A percentile compares a stretch with the other conserved stretches of the same genome.
These are phyloP conservation scores for Chalara sp. DNA, from an alignment of 2,329 filamentous ascomycete species.

Conservation along the genomic window DNA sequence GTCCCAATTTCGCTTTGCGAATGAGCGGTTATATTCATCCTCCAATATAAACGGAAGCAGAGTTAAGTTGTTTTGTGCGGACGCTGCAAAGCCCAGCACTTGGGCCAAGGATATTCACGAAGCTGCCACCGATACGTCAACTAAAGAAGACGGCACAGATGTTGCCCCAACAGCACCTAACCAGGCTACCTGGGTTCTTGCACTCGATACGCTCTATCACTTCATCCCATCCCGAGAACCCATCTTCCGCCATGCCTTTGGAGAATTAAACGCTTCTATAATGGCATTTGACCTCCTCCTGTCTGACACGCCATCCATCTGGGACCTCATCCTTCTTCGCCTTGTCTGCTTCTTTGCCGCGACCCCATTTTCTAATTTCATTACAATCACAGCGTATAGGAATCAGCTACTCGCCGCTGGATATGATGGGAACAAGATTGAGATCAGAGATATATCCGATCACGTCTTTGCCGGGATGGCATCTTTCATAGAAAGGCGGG, in stretches of 20 bases:
- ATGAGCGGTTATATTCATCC: constrained; percentile 1
- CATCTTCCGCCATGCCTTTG: constrained; percentile 5
- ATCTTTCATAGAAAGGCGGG: constrained; percentile 33
- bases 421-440: constrained; percentile 35
- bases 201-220: constrained; percentile 9
- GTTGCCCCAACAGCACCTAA: background rate
- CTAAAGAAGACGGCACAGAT: background rate
- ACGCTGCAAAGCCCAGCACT: constrained; percentile 6
- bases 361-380: constrained; percentile 7
- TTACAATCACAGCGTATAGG: constrained; percentile 32
- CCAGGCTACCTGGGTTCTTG: constrained; percentile 7
- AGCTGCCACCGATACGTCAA: background rate
- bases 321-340: constrained; percentile 1
- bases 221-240: constrained; percentile 8
- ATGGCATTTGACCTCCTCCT: constrained; percentile 10
- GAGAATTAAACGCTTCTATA: constrained; percentile 6
- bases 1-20: constrained; percentile 7
- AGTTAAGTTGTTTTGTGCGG: constrained; percentile 8
- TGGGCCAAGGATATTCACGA: constrained; percentile 7
- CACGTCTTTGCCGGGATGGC: constrained; percentile 46
- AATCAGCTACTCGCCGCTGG: constrained; percentile 39
- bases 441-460: constrained; percentile 43
- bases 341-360: background rate
- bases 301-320: constrained; percentile 3
- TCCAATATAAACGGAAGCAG: background rate